These are phyloP conservation scores for Zygosaccharomyces rouxii DNA, from an alignment of 805 yeast genomes.

Conservation along the genomic window DNA sequence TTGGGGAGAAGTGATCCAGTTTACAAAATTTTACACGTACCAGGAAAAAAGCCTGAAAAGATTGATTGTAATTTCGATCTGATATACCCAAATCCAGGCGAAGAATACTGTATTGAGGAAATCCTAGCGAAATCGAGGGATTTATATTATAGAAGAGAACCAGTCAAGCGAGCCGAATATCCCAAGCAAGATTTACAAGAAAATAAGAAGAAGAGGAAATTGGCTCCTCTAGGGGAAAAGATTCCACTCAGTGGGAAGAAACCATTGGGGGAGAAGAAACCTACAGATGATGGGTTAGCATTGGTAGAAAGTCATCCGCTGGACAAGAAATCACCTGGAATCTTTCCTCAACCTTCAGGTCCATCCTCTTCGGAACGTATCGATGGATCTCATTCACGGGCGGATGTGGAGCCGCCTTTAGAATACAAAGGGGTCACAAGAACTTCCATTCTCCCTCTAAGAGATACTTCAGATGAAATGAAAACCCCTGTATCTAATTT, in stretches of 20 bases:
- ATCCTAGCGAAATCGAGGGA: slow-evolving; percentile 51
- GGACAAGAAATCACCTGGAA: slow-evolving; percentile 1
- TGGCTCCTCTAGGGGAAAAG: slow-evolving; percentile 15
- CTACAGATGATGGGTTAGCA: not conserved
- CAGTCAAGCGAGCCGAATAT: not conserved
- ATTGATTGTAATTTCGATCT: slow-evolving; percentile 58
- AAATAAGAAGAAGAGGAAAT: slow-evolving; percentile 6
- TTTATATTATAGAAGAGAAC: slow-evolving; percentile 13
- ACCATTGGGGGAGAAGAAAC: not conserved
- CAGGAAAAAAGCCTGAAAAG: slow-evolving; percentile 59
- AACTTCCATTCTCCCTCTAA: slow-evolving; percentile 44
- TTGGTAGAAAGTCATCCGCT: not conserved
- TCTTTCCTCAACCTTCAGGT: slow-evolving; percentile 1
- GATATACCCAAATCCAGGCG: slow-evolving; percentile 42
- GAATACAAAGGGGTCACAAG: slow-evolving; percentile 21
- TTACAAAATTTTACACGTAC: slow-evolving; percentile 46
- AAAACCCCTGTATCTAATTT: slow-evolving; percentile 1
- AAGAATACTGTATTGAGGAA: slow-evolving; percentile 63
- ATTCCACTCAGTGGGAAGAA: not conserved
- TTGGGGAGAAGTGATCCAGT: slow-evolving; percentile 37
- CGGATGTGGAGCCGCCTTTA: not conserved
- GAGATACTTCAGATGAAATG: slow-evolving; percentile 30
- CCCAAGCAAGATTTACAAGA: slow-evolving; percentile 1
- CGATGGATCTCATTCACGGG: not conserved
- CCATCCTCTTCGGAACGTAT: not conserved